phyloP scores from a whole-genome alignment of 768 basidiomycete species.

The Phylloporus sp. region DNA sequence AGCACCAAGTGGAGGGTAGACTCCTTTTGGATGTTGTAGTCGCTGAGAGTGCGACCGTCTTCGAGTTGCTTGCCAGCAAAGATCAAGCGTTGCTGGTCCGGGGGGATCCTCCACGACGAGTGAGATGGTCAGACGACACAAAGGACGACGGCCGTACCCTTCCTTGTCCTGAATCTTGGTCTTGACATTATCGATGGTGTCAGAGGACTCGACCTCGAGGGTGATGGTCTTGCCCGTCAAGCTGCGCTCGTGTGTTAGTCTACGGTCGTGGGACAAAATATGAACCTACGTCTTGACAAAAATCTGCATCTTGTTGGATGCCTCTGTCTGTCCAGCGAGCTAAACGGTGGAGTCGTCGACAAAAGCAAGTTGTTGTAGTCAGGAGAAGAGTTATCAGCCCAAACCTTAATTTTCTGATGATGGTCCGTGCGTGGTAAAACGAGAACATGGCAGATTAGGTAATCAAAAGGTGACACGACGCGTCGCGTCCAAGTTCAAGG shows the following conservation, averaged over 20 bases:
- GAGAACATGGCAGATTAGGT: constrained; percentile 1
- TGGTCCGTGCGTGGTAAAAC: constrained; percentile 41
- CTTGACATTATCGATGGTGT: constrained; percentile 98
- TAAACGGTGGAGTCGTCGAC: constrained; percentile 92
- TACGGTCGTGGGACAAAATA: neutral
- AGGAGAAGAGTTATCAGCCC: constrained; percentile 15
- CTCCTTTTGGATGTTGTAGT: constrained; percentile 99
- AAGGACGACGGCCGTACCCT: constrained; percentile 48
- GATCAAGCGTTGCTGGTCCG: constrained; percentile 96
- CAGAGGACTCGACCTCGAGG: constrained; percentile 95
- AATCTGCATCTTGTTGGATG: constrained; percentile 87
- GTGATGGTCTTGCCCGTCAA: constrained; percentile 99
- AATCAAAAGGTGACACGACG: constrained; percentile 13
- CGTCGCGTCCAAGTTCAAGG: constrained; percentile 16
- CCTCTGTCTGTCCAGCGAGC: constrained; percentile 86
- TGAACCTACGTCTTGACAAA: constrained; percentile 89
- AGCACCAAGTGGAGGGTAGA: constrained; percentile 97
- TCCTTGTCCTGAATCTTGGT: constrained; percentile 98
- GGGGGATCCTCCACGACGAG: constrained; percentile 60
- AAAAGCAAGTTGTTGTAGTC: constrained; percentile 52
- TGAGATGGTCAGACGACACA: neutral
- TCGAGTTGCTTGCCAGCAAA: constrained; percentile 99
- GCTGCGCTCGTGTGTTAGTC: constrained; percentile 41
- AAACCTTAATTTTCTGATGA: constrained; percentile 36
- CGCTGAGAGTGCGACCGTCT: constrained; percentile 93